Evolutionary conservation across 345 rosid species (phyloP), one percentile per base, ranked within the genome.

Genomic region (Triadica sebifera): DNA sequence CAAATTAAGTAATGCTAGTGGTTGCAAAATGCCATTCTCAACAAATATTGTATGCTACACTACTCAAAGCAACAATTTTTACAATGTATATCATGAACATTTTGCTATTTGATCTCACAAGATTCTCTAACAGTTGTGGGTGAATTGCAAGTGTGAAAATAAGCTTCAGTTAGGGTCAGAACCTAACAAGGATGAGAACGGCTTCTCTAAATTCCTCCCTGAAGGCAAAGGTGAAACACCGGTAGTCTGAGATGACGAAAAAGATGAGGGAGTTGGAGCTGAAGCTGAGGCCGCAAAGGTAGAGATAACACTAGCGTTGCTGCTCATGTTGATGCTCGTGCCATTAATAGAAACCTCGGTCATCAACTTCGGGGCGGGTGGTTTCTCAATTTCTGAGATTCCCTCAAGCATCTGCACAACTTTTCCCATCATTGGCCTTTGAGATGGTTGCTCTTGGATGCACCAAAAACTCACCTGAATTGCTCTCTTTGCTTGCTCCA

Each of bases 181-280:
- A 68, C 67, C 56, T 59, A 72, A 55, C 62, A 81, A 65, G 16
- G 85, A 77, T 8, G 87, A 87, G 45, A 81, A 73, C 25, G 81
- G 76, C 75, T 72, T 84, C 72, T 82, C 86, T 11, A 22, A 74
- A 37, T 69, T 70, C 62, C 72, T 77, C 34, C 73, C 85, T 25
- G 90, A 83, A 77, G 69, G 82, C 0, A 79, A 61, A 38, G 90
- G 84, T 12, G 89, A 78, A 68, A 79, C 75, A 17, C 79, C 91
- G 34, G 69, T 70, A 39, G 82, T 79, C 25, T 80, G 89, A 72
- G 29, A 71, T 6, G 91, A 87, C 0, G 86, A 86, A 20, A 88
- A 85, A 17, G 89, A 85, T 20, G 89, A 83, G 17, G 81, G 81
- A 43, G 72, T 82, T 2, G 58, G 86, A 67, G 82, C 83, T 16